Base-by-base conservation (phyloP, 768 basidiomycete species). In the Serendipita sp. region DNA sequence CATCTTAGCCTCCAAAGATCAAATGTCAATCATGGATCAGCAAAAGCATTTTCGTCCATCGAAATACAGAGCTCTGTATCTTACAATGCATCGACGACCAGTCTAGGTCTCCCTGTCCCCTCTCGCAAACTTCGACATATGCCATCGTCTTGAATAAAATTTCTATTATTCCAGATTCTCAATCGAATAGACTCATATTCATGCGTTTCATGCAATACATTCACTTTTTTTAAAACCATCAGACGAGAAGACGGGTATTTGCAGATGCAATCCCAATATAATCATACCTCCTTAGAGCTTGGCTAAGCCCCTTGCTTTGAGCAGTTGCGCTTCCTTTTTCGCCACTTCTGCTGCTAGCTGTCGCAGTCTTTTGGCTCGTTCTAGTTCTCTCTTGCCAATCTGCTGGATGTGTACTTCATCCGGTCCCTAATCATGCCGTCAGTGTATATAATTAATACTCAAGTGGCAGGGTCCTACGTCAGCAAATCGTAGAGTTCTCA, bases 391-490 rank as follows among this genome's bases (percentile, higher is more conserved):
- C 71, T 87, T 86, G 7, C 94, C 95, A 48, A 98, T 88, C 75
- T 98, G 94, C 73, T 94, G 92, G 63, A 96, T 86, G 75, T 98
- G 94, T 2, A 96, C 91, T 81, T 90, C 74, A 46, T 74, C 68
- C 18, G 74, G 76, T 18, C 74, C 74, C 73, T 67, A 62, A 47
- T 41, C 13, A 4, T 35, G 18, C 15, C 62, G 8, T 35, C 3
- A 51, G 68, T 34, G 70, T 64, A 41, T 38, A 51, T n/a, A 10
- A 34, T 24, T 10, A 18, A n/a, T n/a, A n/a, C n/a, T 8, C 30
- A 11, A 45, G 2, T 35, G 7, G 41, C 35, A 54, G 60, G 45
- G 28, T 77, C 85, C 65, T 72, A 90, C 90, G 74, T 92, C 90
- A 65, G 90, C 90, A 69, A 91, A 80, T 35, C 95, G 84, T 28